A percentile compares a stretch with the other conserved stretches of the same genome.
Evolutionary conservation across 2,329 filamentous ascomycete species (phyloP).

Genomic region (Septoria petroselini): DNA sequence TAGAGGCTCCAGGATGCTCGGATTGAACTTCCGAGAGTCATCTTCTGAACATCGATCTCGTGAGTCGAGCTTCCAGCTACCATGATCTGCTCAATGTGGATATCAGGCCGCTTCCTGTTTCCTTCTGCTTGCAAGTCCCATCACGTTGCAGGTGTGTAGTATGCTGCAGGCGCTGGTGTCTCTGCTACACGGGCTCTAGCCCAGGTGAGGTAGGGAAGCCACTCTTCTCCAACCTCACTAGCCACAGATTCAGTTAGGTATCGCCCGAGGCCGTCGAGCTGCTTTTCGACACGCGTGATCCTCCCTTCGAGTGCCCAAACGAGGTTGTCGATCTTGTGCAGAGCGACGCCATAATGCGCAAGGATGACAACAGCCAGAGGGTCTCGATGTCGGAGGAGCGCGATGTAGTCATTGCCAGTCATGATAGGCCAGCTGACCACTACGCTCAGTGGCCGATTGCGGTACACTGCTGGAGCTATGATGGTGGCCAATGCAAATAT

Average conservation of each 20-base stretch:
- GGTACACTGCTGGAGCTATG: constrained; percentile 14
- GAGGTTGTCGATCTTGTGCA: constrained; percentile 16
- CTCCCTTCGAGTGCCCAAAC: constrained; percentile 13
- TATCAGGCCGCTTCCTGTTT: too few species aligned
- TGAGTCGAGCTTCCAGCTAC: too few species aligned
- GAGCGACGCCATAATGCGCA: constrained; percentile 23
- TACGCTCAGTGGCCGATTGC: constrained; percentile 17
- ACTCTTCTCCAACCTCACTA: constrained; percentile 13
- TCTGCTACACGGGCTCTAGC: constrained; percentile 13
- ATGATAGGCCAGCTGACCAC: constrained; percentile 23
- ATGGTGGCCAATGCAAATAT: constrained; percentile 22
- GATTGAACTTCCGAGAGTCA: too few species aligned
- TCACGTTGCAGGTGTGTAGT: not conserved
- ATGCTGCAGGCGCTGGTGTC: constrained; percentile 8
- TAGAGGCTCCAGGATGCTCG: too few species aligned
- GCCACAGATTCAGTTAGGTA: constrained; percentile 13
- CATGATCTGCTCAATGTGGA: too few species aligned
- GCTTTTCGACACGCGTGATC: not conserved
- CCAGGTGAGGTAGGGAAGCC: constrained; percentile 15
- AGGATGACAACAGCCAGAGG: constrained; percentile 25
- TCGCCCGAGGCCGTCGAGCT: constrained; percentile 11
- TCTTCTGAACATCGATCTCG: too few species aligned
- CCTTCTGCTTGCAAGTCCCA: not conserved
- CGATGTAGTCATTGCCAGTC: constrained; percentile 15
- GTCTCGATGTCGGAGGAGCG: constrained; percentile 25